phyloP scores from a whole-genome alignment of 257 asterid genomes.

The Misopates orontium region DNA sequence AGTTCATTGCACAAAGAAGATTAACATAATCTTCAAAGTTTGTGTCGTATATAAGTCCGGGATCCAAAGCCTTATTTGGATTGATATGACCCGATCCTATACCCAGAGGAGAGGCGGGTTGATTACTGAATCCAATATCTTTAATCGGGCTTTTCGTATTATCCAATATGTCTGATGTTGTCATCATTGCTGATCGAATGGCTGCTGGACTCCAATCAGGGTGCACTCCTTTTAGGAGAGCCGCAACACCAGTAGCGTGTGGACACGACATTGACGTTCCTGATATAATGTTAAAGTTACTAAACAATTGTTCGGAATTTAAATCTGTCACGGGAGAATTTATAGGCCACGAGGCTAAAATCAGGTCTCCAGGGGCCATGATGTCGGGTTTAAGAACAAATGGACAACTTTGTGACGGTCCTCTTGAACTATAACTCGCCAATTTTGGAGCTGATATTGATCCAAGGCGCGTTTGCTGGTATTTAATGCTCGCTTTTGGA shows the following conservation, averaged over 20 bases:
- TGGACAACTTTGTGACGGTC: constrained; percentile 23
- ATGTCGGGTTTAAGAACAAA: constrained; percentile 36
- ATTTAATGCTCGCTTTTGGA: constrained; percentile 32
- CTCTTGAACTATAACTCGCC: constrained; percentile 29
- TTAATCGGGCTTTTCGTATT: too few species aligned
- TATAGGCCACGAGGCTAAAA: constrained; percentile 30
- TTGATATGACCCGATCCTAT: too few species aligned
- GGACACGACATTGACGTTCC: constrained; percentile 41
- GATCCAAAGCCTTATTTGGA: too few species aligned
- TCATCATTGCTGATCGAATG: constrained; percentile 40
- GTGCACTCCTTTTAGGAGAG: constrained; percentile 32
- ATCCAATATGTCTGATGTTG: constrained; percentile 28
- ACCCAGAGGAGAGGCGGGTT: too few species aligned
- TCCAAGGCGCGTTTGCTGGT: constrained; percentile 16
- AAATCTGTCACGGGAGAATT: background rate
- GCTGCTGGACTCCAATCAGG: constrained; percentile 40
- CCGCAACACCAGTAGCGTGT: constrained; percentile 38
- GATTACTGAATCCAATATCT: too few species aligned
- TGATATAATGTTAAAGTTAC: background rate
- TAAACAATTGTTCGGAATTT: background rate
- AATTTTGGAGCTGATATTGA: background rate
- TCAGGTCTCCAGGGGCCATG: constrained; percentile 34
- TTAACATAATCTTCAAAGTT: too few species aligned
- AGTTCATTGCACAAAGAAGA: background rate
- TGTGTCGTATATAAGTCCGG: too few species aligned